Conservation (phyloP, 148 eudicot genomes). For the Fagopyrum homotropicum region DNA sequence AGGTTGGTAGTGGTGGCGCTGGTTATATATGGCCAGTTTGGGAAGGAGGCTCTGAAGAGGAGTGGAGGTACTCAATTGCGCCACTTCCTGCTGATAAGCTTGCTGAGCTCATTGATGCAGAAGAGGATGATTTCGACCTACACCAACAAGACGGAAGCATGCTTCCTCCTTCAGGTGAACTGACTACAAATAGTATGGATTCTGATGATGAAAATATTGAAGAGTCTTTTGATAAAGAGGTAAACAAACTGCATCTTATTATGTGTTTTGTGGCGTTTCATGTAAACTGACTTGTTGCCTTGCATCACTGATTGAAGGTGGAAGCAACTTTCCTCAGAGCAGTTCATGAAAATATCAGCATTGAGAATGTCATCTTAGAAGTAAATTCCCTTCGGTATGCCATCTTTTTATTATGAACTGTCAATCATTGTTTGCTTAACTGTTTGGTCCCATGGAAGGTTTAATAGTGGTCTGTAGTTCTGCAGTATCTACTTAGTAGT, state of each 20-base stretch:
- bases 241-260: slow-evolving; percentile 16
- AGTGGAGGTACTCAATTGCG: slow-evolving; percentile 86
- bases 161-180: slow-evolving; percentile 68
- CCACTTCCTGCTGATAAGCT: slow-evolving; percentile 79
- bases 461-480: neutral
- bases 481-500: neutral
- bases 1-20: slow-evolving; percentile 87
- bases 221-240: slow-evolving; percentile 85
- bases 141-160: slow-evolving; percentile 32
- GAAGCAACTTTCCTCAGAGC: slow-evolving; percentile 91
- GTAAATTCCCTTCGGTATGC: slow-evolving; percentile 79
- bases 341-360: slow-evolving; percentile 63
- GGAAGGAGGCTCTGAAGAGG: slow-evolving; percentile 76
- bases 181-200: slow-evolving; percentile 41
- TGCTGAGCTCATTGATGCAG: slow-evolving; percentile 42
- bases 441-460: slow-evolving; percentile 4
- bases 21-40: slow-evolving; percentile 80
- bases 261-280: slow-evolving; percentile 4
- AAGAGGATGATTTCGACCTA: slow-evolving; percentile 46
- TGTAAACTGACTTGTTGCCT: slow-evolving; percentile 11
- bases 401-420: neutral
- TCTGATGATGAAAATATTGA: slow-evolving; percentile 44
- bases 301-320: slow-evolving; percentile 39
- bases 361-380: slow-evolving; percentile 73
- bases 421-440: neutral